Conservation (phyloP, 2,329 filamentous ascomycete species). For the Talaromyces sp. region DNA sequence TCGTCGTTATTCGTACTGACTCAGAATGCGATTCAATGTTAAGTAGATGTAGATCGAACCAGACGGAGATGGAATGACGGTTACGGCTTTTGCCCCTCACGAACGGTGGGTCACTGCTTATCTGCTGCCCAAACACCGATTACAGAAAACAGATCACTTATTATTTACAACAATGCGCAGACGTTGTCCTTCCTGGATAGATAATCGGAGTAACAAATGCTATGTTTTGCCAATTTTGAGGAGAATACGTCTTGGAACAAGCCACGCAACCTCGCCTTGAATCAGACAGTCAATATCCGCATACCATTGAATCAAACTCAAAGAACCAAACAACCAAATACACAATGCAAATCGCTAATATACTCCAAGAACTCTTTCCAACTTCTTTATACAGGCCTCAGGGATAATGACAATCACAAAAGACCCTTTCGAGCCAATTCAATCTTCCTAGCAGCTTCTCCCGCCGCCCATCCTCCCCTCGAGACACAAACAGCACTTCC, state of each 20-base stretch:
- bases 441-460: slow-evolving; percentile 50
- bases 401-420: slow-evolving; percentile 35
- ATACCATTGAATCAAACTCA: not conserved
- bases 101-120: slow-evolving; percentile 4
- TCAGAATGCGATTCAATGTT: not conserved
- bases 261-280: not conserved
- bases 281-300: not conserved
- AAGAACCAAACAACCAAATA: not conserved
- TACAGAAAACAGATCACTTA: not conserved
- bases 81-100: not conserved
- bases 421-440: slow-evolving; percentile 52
- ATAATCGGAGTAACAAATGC: not conserved
- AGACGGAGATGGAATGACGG: not conserved
- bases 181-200: not conserved
- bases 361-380: not conserved
- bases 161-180: not conserved
- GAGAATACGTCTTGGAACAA: not conserved
- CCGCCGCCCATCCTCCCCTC: slow-evolving; percentile 49
- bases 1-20: not conserved
- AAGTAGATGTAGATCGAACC: not conserved
- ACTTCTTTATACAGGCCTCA: not conserved
- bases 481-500: slow-evolving; percentile 51
- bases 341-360: slow-evolving; percentile 8
- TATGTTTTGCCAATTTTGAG: not conserved
- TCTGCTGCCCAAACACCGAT: not conserved